phyloP scores from a whole-genome alignment of 345 rosid species.

The Mangifera indica region DNA sequence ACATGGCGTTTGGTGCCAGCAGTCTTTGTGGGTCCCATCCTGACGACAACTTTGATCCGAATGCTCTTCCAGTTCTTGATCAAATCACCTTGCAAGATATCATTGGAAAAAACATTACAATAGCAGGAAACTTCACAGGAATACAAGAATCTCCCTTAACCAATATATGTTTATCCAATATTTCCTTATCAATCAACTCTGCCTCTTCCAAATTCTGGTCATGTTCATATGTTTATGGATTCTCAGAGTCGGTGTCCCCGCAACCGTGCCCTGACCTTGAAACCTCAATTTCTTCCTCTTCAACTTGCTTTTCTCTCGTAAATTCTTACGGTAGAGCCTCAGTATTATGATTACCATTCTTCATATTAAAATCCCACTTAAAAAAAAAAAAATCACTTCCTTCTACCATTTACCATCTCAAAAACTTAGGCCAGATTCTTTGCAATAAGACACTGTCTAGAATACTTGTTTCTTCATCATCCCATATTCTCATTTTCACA shows the following conservation, averaged over 20 bases:
- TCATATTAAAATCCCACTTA: not conserved
- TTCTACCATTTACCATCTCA: slow-evolving; percentile 24
- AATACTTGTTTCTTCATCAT: slow-evolving; percentile 31
- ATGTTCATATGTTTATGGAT: slow-evolving; percentile 72
- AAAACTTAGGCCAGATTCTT: slow-evolving; percentile 47
- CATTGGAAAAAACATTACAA: slow-evolving; percentile 51
- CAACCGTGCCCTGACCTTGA: slow-evolving; percentile 61
- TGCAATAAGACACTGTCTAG: slow-evolving; percentile 48
- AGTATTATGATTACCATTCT: slow-evolving; percentile 39
- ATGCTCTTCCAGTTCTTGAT: slow-evolving; percentile 61
- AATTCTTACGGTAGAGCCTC: slow-evolving; percentile 43
- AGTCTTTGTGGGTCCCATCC: slow-evolving; percentile 80
- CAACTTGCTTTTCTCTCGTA: slow-evolving; percentile 28
- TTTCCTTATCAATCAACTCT: slow-evolving; percentile 46
- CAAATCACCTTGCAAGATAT: slow-evolving; percentile 49
- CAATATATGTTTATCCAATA: slow-evolving; percentile 57
- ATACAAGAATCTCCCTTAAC: slow-evolving; percentile 68
- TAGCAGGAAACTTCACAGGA: slow-evolving; percentile 77
- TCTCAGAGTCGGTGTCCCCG: slow-evolving; percentile 67
- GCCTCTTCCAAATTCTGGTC: slow-evolving; percentile 47
- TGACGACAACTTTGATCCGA: slow-evolving; percentile 63
- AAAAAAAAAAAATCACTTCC: slow-evolving; percentile 1
- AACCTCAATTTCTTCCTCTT: slow-evolving; percentile 33
- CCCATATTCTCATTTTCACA: slow-evolving; percentile 21
- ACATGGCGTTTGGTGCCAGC: slow-evolving; percentile 48